phyloP scores from a whole-genome alignment of 495 filamentous ascomycete genomes.

The Hypoxylon fragiforme region DNA sequence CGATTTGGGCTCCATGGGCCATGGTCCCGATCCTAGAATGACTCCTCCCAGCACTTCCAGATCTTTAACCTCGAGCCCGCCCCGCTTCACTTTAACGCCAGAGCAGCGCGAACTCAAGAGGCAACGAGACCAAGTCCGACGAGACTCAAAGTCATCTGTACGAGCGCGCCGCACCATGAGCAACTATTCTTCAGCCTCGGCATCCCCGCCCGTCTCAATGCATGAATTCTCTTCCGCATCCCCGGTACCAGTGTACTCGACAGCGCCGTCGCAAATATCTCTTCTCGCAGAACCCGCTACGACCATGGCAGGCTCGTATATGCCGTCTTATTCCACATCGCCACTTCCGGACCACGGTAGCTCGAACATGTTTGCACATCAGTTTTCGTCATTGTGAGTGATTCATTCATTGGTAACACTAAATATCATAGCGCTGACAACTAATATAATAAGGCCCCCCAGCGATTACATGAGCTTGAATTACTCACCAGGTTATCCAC shows the following conservation, averaged over 20 bases:
- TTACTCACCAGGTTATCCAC: constrained; percentile 44
- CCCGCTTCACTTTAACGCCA: constrained; percentile 46
- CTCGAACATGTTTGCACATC: constrained; percentile 41
- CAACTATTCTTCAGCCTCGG: constrained; percentile 44
- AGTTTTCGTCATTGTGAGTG: constrained; percentile 38
- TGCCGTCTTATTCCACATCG: constrained; percentile 47
- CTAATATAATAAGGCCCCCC: constrained; percentile 28
- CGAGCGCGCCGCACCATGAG: constrained; percentile 47
- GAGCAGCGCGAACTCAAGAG: constrained; percentile 55
- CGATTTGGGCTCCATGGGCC: constrained; percentile 43
- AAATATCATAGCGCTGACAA: constrained; percentile 15
- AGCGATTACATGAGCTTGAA: constrained; percentile 40
- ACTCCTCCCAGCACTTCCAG: constrained; percentile 49
- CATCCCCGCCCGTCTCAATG: constrained; percentile 45
- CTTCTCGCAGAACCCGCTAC: constrained; percentile 49
- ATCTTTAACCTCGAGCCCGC: constrained; percentile 52
- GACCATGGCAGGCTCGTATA: constrained; percentile 41
- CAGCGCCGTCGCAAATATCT: constrained; percentile 48
- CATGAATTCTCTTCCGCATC: constrained; percentile 47
- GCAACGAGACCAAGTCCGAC: constrained; percentile 51
- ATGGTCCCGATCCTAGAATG: constrained; percentile 46
- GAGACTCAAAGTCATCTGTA: constrained; percentile 45
- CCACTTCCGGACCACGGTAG: constrained; percentile 48
- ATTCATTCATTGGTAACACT: neutral
- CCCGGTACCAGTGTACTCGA: constrained; percentile 50